These are phyloP conservation scores for Solanum bulbocastanum DNA, from an alignment of 257 asterid species.

Conservation along the genomic window DNA sequence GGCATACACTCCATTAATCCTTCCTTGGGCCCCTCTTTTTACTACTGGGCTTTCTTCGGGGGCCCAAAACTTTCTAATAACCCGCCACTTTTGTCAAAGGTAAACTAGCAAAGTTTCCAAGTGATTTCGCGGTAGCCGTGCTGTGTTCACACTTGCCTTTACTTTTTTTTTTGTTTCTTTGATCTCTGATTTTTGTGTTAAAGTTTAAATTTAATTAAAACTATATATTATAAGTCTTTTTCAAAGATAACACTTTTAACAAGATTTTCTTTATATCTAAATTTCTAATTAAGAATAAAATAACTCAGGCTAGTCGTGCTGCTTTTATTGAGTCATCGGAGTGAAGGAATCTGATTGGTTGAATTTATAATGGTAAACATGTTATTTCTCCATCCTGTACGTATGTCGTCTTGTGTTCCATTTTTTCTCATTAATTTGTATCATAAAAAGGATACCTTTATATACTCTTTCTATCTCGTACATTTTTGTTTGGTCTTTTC, in stretches of 20 bases:
- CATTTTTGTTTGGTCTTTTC: neutral
- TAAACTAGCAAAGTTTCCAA: neutral
- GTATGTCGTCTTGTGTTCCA: neutral
- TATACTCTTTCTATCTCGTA: neutral
- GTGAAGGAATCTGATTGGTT: neutral
- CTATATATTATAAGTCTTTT: rapidly evolving
- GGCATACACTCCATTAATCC: neutral
- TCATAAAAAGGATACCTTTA: neutral
- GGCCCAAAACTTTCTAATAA: neutral
- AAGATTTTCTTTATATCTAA: no score
- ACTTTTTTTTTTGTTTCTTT: rapidly evolving
- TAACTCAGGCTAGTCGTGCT: no score
- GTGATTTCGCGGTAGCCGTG: neutral
- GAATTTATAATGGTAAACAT: neutral
- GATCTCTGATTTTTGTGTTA: rapidly evolving
- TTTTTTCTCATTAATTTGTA: neutral
- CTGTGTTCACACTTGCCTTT: neutral
- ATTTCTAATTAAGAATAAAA: no score
- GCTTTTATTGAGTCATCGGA: neutral
- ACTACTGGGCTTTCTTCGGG: neutral
- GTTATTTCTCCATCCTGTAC: neutral
- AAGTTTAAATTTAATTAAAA: no score
- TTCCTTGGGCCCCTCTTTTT: neutral
- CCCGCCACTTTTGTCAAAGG: neutral
- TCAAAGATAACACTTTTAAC: neutral